Conservation (phyloP, 345 rosid species). For the Alliaria petiolata region DNA sequence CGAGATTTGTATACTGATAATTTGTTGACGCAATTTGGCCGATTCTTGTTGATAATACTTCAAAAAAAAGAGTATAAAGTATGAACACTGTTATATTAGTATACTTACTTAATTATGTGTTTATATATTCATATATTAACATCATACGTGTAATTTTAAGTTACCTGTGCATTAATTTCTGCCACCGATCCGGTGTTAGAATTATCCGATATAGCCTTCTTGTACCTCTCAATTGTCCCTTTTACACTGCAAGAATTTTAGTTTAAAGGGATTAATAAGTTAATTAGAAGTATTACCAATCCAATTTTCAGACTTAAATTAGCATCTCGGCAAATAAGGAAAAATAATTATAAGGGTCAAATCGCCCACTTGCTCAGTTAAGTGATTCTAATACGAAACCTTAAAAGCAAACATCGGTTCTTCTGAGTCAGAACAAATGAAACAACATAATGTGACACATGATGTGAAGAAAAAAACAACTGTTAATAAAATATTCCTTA, state of each 20-base stretch:
- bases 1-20: constrained; percentile 57
- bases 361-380: constrained; percentile 49
- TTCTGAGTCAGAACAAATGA: constrained; percentile 30
- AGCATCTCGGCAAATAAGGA: not conserved
- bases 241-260: constrained; percentile 64
- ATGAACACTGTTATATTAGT: not conserved
- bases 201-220: constrained; percentile 68
- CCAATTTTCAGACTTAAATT: not conserved
- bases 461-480: constrained; percentile 19
- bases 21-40: constrained; percentile 59
- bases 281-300: not conserved
- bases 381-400: constrained; percentile 58
- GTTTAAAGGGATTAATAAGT: not conserved
- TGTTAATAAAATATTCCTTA: constrained; percentile 25
- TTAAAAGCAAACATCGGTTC: constrained; percentile 38
- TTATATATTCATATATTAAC: not conserved
- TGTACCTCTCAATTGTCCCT: constrained; percentile 90
- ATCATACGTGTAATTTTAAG: not conserved
- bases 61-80: not conserved
- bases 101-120: no score
- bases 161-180: constrained; percentile 89
- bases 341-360: constrained; percentile 32
- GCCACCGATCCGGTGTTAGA: constrained; percentile 65
- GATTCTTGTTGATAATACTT: constrained; percentile 95
- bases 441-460: constrained; percentile 27